These are phyloP conservation scores for Cladorrhinum sp. DNA, from an alignment of 2,329 filamentous ascomycete genomes.

Conservation along the genomic window DNA sequence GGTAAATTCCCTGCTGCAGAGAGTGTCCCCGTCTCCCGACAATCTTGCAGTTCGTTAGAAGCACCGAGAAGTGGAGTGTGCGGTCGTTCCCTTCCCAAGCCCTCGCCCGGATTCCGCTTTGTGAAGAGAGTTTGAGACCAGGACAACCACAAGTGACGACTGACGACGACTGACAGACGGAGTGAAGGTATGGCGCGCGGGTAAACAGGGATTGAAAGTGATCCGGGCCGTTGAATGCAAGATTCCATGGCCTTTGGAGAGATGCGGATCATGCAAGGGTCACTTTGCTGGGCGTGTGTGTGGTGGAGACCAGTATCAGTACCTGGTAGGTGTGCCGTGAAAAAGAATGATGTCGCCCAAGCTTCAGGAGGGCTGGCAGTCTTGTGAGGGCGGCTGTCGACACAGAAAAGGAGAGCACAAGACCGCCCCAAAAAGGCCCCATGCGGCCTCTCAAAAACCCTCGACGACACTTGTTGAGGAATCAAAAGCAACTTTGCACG, in stretches of 20 bases:
- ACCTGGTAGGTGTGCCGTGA: slow-evolving; percentile 12
- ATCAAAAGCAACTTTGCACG: not conserved
- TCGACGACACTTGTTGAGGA: slow-evolving; percentile 16
- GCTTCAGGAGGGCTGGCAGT: not conserved
- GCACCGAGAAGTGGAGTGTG: too few relatives aligned
- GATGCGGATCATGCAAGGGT: slow-evolving; percentile 30
- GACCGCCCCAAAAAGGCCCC: not conserved
- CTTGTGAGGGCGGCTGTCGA: not conserved
- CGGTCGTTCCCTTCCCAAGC: not conserved
- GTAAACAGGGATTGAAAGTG: slow-evolving; percentile 23
- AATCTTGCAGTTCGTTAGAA: not conserved
- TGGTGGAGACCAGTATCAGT: slow-evolving; percentile 5
- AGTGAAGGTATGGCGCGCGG: slow-evolving; percentile 17
- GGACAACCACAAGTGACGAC: slow-evolving; percentile 15
- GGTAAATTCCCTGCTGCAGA: slow-evolving; percentile 7
- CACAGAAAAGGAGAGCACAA: slow-evolving; percentile 1
- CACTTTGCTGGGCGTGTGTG: slow-evolving; percentile 5
- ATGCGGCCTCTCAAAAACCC: not conserved
- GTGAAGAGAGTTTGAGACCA: not conserved
- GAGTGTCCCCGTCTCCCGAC: not conserved
- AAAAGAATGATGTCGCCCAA: not conserved
- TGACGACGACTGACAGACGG: slow-evolving; percentile 2
- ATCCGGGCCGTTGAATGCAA: slow-evolving; percentile 29
- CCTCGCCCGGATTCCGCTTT: slow-evolving; percentile 6
- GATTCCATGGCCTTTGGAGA: slow-evolving; percentile 27